Percentiles rank a stretch among this genome's conserved stretches.
Conservation (phyloP, 148 eudicot genomes). For the Camellia japonica region DNA sequence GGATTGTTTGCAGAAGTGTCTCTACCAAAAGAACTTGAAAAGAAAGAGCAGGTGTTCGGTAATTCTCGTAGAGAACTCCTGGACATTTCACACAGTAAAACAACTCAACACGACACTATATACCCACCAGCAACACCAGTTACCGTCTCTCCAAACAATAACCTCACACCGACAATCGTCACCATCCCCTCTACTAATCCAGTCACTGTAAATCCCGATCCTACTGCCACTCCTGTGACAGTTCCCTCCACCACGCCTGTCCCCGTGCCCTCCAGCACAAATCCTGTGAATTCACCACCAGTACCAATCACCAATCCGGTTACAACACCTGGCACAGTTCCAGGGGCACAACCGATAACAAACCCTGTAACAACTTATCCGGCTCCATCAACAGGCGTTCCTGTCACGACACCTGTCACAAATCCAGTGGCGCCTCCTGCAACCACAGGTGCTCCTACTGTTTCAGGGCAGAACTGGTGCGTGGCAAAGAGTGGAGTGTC, state of each 20-base stretch:
- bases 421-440: conserved; percentile 25
- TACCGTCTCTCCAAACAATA: conserved; percentile 45
- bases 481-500: conserved; percentile 60
- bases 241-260: conserved; percentile 31
- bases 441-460: conserved; percentile 25
- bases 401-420: conserved; percentile 35
- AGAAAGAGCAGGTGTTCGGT: conserved; percentile 9
- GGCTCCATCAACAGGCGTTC: conserved; percentile 35
- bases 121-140: conserved; percentile 49
- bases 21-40: conserved; percentile 1
- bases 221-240: conserved; percentile 30
- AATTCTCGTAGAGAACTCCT: conserved; percentile 32
- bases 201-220: conserved; percentile 31
- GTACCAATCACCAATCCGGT: conserved; percentile 46
- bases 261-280: conserved; percentile 29
- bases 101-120: conserved; percentile 37
- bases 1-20: conserved; percentile 26
- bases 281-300: conserved; percentile 26
- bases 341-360: conserved; percentile 23
- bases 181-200: conserved; percentile 50
- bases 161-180: conserved; percentile 39
- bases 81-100: conserved; percentile 10
- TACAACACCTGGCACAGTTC: conserved; percentile 28
- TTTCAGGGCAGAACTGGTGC: conserved; percentile 78
- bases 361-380: conserved; percentile 46